Evolutionary conservation across 2,329 filamentous ascomycete species (phyloP).

Genomic region (Alternaria sp.): DNA sequence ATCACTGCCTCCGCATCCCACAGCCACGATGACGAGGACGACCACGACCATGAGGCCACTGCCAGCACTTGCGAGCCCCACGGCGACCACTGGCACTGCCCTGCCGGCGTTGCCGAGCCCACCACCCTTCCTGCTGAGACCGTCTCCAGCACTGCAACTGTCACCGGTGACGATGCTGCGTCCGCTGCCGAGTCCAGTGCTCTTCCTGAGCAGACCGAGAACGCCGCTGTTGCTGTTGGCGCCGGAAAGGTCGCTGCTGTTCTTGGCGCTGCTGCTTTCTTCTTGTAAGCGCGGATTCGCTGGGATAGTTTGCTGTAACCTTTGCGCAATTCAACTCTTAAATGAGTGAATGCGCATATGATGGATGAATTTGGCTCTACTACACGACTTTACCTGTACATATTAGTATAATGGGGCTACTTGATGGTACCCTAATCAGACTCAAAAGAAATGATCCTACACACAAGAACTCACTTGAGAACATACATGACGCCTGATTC

Average conservation of each 20-base stretch:
- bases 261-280: slow-evolving; percentile 7
- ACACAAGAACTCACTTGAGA: neutral
- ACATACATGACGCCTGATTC: neutral
- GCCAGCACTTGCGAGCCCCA: slow-evolving; percentile 37
- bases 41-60: slow-evolving; percentile 32
- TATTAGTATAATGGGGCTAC: neutral
- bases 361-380: neutral
- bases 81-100: slow-evolving; percentile 38
- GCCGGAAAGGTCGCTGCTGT: slow-evolving; percentile 2
- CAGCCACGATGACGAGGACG: slow-evolving; percentile 24
- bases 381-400: neutral
- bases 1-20: slow-evolving; percentile 2
- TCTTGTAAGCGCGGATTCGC: slow-evolving; percentile 3
- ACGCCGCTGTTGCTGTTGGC: slow-evolving; percentile 5
- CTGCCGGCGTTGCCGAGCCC: slow-evolving; percentile 33
- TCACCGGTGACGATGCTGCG: slow-evolving; percentile 1
- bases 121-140: slow-evolving; percentile 19
- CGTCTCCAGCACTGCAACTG: slow-evolving; percentile 10
- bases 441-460: neutral
- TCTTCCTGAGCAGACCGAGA: slow-evolving; percentile 6
- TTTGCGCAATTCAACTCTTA: neutral
- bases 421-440: neutral
- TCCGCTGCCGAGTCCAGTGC: slow-evolving; percentile 10
- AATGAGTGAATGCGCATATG: neutral
- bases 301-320: neutral